Conservation (phyloP, 2,329 filamentous ascomycete genomes). For the Aspergillus amoenus region DNA sequence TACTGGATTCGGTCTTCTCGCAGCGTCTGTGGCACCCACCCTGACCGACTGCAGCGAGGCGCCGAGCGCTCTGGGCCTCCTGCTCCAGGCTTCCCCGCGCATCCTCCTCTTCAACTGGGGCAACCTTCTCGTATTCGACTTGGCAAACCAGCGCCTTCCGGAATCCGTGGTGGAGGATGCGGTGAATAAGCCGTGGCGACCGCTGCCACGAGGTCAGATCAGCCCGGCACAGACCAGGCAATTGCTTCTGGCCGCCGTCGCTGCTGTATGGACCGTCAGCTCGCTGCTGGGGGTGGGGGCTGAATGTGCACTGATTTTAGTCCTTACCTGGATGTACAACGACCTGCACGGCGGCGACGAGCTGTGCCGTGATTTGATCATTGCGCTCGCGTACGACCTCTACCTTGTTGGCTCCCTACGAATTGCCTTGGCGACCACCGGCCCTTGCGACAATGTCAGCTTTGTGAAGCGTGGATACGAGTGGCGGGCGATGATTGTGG, state of each 20-base stretch:
- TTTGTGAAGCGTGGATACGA: not conserved
- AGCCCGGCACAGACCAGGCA: constrained; percentile 17
- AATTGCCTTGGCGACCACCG: constrained; percentile 8
- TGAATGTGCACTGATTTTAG: constrained; percentile 31
- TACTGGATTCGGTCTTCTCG: constrained; percentile 30
- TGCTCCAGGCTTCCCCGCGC: constrained; percentile 1
- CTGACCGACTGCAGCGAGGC: not conserved
- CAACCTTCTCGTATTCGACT: constrained; percentile 37
- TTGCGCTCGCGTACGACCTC: constrained; percentile 23
- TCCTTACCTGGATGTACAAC: constrained; percentile 44
- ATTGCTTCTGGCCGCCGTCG: constrained; percentile 27
- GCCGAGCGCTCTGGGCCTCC: not conserved
- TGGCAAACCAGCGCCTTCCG: constrained; percentile 41
- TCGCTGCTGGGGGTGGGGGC: constrained; percentile 22
- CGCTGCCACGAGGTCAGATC: constrained; percentile 29
- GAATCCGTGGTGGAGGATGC: constrained; percentile 39
- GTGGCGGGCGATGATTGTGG: constrained; percentile 24
- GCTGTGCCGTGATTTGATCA: constrained; percentile 26
- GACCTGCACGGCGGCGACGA: constrained; percentile 35
- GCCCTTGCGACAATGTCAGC: not conserved
- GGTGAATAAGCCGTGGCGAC: constrained; percentile 44
- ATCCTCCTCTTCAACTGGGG: constrained; percentile 27
- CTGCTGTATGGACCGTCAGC: constrained; percentile 20
- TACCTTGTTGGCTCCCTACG: constrained; percentile 20
- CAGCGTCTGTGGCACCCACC: constrained; percentile 15